Conservation (phyloP, 2,329 filamentous ascomycete species). For the Calonectria crousiana region DNA sequence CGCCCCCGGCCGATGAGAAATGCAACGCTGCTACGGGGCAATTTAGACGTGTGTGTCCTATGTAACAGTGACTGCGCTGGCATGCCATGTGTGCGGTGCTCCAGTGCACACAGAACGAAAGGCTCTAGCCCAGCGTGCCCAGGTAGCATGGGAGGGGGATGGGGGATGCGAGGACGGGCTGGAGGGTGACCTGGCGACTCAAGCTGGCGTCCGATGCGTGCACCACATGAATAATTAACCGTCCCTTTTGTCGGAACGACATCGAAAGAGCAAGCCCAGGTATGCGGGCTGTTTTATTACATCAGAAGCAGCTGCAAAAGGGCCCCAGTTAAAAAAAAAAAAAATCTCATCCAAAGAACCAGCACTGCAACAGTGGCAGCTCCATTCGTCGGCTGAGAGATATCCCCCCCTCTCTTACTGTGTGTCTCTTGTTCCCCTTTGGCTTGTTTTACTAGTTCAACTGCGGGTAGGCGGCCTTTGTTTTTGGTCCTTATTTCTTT, state of each 20-base stretch:
- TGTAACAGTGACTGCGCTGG: conserved; percentile 5
- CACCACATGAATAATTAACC: conserved; percentile 4
- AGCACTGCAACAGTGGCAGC: background rate
- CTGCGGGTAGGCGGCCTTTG: background rate
- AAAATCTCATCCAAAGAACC: background rate
- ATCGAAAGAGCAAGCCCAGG: background rate
- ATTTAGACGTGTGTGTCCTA: background rate
- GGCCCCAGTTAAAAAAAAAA: background rate
- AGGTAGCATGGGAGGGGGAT: conserved; percentile 1
- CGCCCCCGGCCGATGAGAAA: conserved; percentile 16
- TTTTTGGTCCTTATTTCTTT: background rate
- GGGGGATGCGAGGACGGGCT: background rate
- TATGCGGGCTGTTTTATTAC: background rate
- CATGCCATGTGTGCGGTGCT: conserved; percentile 1
- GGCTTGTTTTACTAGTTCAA: conserved; percentile 6
- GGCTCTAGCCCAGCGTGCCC: background rate
- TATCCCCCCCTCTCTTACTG: background rate
- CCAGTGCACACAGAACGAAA: background rate
- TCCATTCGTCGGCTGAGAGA: background rate
- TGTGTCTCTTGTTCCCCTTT: background rate
- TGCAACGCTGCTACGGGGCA: conserved; percentile 4
- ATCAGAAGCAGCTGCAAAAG: background rate
- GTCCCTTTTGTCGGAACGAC: conserved; percentile 9
- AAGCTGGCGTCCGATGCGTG: background rate
- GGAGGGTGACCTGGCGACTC: background rate